Percentiles rank a stretch among this genome's conserved stretches.
These are phyloP conservation scores for Elaeis oleifera DNA, from an alignment of 202 grass and related monocot genomes.

Conservation along the genomic window DNA sequence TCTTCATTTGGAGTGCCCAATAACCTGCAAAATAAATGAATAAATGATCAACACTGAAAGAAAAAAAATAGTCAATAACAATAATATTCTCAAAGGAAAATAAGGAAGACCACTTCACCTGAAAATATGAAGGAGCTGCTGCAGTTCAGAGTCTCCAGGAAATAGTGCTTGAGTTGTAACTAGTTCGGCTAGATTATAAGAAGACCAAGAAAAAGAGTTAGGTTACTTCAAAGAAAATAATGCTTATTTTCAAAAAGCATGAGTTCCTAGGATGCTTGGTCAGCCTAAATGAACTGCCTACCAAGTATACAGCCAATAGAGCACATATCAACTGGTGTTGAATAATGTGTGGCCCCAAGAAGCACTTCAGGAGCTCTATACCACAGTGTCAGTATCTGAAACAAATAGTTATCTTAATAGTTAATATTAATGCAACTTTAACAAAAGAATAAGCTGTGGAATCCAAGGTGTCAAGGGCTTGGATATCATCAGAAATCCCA, in stretches of 20 bases:
- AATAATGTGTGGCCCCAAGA: constrained; percentile 76
- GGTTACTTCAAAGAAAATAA: neutral
- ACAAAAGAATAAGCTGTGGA: no score
- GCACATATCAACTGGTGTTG: constrained; percentile 89
- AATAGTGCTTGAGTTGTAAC: constrained; percentile 70
- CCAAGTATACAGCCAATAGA: constrained; percentile 94
- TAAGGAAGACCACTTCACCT: constrained; percentile 33
- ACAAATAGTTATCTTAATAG: neutral
- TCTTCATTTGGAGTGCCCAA: constrained; percentile 83
- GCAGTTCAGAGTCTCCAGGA: constrained; percentile 83
- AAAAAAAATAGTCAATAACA: neutral
- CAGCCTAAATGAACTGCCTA: constrained; percentile 13
- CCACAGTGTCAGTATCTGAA: constrained; percentile 94
- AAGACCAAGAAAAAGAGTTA: neutral
- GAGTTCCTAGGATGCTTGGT: no score
- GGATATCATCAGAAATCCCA: no score
- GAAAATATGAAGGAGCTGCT: constrained; percentile 99
- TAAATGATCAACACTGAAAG: neutral
- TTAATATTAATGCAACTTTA: no score
- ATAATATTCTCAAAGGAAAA: neutral
- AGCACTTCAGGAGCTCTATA: constrained; percentile 94
- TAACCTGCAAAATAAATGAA: constrained; percentile 32
- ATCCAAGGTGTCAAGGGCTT: no score
- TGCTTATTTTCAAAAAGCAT: no score
- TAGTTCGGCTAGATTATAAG: constrained; percentile 58